phyloP scores from a whole-genome alignment of 192 early-diverging fungal species.

The Funneliformis mosseae region DNA sequence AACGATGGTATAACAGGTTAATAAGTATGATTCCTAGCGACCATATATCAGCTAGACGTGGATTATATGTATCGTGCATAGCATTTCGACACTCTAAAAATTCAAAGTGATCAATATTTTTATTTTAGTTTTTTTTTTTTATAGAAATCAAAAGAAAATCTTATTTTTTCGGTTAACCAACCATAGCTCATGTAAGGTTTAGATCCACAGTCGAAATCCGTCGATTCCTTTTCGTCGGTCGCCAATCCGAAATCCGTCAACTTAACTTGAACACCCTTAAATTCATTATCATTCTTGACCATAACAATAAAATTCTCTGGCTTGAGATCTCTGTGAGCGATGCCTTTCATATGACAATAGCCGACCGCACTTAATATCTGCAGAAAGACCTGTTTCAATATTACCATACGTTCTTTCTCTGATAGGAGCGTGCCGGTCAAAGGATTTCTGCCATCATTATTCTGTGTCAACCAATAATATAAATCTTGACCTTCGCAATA shows the following conservation, averaged over 20 bases:
- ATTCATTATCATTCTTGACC: slow-evolving; percentile 29
- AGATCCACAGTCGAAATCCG: slow-evolving; percentile 87
- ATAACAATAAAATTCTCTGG: slow-evolving; percentile 72
- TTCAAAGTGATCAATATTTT: not conserved
- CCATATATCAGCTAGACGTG: slow-evolving; percentile 69
- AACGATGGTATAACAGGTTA: slow-evolving; percentile 70
- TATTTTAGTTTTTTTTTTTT: too few species aligned
- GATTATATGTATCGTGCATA: slow-evolving; percentile 51
- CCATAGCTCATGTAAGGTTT: slow-evolving; percentile 59
- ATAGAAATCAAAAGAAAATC: too few species aligned
- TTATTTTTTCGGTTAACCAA: not conserved
- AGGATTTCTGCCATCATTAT: slow-evolving; percentile 43
- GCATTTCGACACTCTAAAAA: slow-evolving; percentile 50
- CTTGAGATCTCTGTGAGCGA: slow-evolving; percentile 92
- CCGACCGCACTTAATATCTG: slow-evolving; percentile 74
- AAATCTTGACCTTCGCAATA: slow-evolving; percentile 55
- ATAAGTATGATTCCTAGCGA: slow-evolving; percentile 74
- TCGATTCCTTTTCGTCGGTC: slow-evolving; percentile 77
- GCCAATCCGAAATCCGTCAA: slow-evolving; percentile 92
- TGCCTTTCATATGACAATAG: slow-evolving; percentile 72
- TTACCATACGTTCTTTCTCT: slow-evolving; percentile 57
- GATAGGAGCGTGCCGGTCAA: slow-evolving; percentile 51
- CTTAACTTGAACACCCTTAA: slow-evolving; percentile 55
- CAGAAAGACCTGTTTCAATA: slow-evolving; percentile 70
- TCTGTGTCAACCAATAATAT: slow-evolving; percentile 54